Conservation (phyloP, 73 alveolate species). For the Tetrahymena borealis region DNA sequence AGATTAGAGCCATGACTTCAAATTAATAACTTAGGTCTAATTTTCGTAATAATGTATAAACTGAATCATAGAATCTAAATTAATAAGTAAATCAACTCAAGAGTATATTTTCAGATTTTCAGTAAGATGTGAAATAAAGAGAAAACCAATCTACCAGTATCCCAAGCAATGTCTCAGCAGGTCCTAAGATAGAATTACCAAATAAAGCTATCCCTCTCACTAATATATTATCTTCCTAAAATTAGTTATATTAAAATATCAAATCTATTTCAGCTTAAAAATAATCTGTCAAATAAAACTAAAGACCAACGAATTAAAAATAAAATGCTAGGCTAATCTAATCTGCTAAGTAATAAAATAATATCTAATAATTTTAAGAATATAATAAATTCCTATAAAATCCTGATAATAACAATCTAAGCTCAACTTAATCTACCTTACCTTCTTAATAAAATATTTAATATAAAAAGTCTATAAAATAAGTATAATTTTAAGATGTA, state of each 20-base stretch:
- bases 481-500: not conserved
- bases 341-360: too few species aligned
- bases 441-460: too few species aligned
- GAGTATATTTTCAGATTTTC: not conserved
- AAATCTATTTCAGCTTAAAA: not conserved
- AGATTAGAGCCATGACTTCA: not conserved
- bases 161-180: not conserved
- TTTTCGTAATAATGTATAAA: not conserved
- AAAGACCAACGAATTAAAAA: not conserved
- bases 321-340: not conserved
- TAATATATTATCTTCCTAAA: not conserved
- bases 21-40: not conserved
- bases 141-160: not conserved
- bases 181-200: not conserved
- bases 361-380: too few species aligned
- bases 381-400: too few species aligned
- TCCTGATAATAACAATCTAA: too few species aligned
- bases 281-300: not conserved
- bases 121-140: not conserved
- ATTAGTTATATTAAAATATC: not conserved
- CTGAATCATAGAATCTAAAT: not conserved
- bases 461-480: too few species aligned
- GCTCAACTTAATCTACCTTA: too few species aligned
- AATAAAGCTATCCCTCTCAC: not conserved
- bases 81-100: not conserved